Base-by-base conservation (phyloP, 2,329 filamentous ascomycete species). In the Cryphonectria carpinicola region DNA sequence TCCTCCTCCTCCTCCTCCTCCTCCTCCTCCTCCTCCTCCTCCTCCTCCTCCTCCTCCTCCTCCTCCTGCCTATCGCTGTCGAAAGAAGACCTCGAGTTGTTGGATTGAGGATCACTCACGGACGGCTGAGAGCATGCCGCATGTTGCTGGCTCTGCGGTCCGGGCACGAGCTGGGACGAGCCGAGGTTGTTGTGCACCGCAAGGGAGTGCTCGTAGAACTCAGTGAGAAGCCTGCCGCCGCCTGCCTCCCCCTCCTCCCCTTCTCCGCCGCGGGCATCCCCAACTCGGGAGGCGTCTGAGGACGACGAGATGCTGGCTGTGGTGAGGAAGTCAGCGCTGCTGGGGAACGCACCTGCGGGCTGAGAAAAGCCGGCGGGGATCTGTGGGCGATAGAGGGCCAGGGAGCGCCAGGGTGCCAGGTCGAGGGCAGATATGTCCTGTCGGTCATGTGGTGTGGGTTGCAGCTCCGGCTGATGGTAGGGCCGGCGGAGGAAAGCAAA, bases 151-250 rank as follows among this genome's bases (percentile, higher is more conserved):
- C 60, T 43, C 77, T 76, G 5, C 78, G 28, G 65, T 65, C 28
- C 54, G 32, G 75, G 66, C 35, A 75, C 77, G 25, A 90, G 81
- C 71, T 92, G 87, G 1, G 90, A 92, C 0, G 90, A 92, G 1
- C 87, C 80, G 4, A 92, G 79, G 19, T 89, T 87, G 73, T 93
- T 86, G 77, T 97, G 89, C 19, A 91, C 82, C 1, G 89, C 87
- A 65, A 97, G 86, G 0, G 93, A 96, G 76, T 95, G 89, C 73
- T 96, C 88, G 75, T 93, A 92, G 78, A 96, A 97, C 70, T 90
- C 86, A 4, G 88, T 86, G 4, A 90, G 79, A 0, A 84, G 73
- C 49, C 63, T 65, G 22, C 41, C 35, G 52, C 67, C 69, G 64
- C 35, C 41, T 22, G 46, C 61, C 32, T 60, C 56, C 13, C n/a